A percentile compares a stretch with the other conserved stretches of the same genome.
These are phyloP conservation scores for Prototheca stagnorum DNA, from an alignment of 163 green algal species.

Conservation along the genomic window DNA sequence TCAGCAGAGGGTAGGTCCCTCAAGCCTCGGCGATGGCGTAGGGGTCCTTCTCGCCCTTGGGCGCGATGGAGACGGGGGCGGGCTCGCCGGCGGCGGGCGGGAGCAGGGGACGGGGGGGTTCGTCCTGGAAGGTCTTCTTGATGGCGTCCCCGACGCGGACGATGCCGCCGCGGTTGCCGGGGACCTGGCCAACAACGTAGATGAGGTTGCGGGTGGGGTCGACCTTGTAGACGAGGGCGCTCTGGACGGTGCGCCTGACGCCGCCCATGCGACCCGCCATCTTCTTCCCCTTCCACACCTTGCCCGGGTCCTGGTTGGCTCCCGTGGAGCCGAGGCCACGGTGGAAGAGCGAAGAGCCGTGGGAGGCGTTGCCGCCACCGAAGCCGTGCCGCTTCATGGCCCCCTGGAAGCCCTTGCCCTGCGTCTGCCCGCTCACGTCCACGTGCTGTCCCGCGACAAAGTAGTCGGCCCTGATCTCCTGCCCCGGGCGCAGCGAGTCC, in stretches of 20 bases:
- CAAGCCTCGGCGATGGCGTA: conserved; percentile 21
- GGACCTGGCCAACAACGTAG: conserved; percentile 87
- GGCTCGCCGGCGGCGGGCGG: background rate
- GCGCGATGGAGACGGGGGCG: background rate
- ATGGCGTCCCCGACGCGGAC: conserved; percentile 65
- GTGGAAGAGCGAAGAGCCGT: conserved; percentile 75
- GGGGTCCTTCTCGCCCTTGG: conserved; percentile 7
- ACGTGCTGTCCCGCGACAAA: conserved; percentile 86
- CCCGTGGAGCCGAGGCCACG: conserved; percentile 63
- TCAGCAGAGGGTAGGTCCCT: too few species aligned
- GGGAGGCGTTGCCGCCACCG: conserved; percentile 62
- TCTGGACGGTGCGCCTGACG: conserved; percentile 57
- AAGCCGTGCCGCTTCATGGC: conserved; percentile 93
- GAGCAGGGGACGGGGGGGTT: conserved; percentile 27
- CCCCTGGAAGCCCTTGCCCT: conserved; percentile 89
- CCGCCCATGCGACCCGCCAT: conserved; percentile 89
- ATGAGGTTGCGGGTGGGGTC: conserved; percentile 81
- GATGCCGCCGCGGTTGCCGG: conserved; percentile 64
- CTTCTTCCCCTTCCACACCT: conserved; percentile 94
- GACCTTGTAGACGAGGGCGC: conserved; percentile 29
- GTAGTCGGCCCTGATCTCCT: conserved; percentile 54
- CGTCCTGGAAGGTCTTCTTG: conserved; percentile 22
- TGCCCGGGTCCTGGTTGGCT: conserved; percentile 62
- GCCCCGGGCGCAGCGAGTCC: conserved; percentile 72
- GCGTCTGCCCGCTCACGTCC: conserved; percentile 75